Percentiles rank a stretch among this genome's conserved stretches.
Conservation (phyloP, 495 filamentous ascomycete species). For the Platismatia glauca region DNA sequence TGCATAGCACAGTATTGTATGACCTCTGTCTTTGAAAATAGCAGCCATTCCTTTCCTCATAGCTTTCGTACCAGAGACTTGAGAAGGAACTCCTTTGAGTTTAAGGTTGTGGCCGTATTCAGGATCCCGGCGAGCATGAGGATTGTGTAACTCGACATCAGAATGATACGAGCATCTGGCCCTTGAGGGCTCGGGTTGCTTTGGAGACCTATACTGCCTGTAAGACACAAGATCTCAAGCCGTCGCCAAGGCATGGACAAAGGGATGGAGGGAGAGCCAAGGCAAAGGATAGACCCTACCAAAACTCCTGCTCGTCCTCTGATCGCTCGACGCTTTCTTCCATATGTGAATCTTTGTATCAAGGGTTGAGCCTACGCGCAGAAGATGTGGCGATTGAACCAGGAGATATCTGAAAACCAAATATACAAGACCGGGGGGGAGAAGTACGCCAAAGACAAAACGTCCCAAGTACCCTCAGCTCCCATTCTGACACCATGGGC, state of each 20-base stretch:
- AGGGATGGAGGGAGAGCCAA: not conserved
- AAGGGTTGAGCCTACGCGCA: no score
- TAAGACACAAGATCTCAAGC: not conserved
- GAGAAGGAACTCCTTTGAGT: no score
- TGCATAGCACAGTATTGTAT: no score
- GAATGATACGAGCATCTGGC: slow-evolving; percentile 1
- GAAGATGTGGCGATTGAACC: not conserved
- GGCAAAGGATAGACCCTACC: not conserved
- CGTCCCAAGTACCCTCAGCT: slow-evolving; percentile 2
- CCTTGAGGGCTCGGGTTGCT: slow-evolving; percentile 3
- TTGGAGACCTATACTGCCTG: not conserved
- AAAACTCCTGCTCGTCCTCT: no score
- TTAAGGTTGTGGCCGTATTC: no score
- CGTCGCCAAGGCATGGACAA: not conserved
- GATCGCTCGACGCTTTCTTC: no score
- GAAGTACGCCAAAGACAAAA: not conserved
- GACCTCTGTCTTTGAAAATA: no score
- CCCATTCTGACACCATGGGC: no score
- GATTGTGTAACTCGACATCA: not conserved
- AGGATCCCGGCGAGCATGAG: no score
- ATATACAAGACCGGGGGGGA: not conserved
- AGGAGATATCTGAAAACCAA: not conserved
- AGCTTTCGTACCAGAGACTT: no score
- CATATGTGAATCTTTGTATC: no score
- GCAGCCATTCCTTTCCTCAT: no score